These are phyloP conservation scores for Henckelia pumila DNA, from an alignment of 257 asterid species.

Conservation along the genomic window DNA sequence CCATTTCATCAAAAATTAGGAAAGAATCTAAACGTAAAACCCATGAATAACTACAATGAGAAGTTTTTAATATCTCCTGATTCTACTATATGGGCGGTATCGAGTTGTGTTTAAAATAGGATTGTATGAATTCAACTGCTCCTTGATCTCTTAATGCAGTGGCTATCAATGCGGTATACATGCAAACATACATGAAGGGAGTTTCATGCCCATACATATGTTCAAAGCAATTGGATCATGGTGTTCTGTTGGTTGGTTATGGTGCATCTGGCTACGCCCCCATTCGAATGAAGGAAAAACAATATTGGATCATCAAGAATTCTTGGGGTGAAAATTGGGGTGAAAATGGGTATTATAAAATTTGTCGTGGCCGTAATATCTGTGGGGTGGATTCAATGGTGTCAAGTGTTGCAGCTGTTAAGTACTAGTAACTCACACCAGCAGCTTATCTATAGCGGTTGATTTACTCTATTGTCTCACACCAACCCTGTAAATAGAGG, in stretches of 20 bases:
- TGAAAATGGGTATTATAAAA: constrained; percentile 61
- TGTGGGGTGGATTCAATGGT: constrained; percentile 94
- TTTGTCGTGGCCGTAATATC: constrained; percentile 43
- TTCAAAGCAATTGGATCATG: constrained; percentile 60
- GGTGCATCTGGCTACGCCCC: constrained; percentile 74
- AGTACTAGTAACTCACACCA: constrained; percentile 1
- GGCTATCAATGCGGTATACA: constrained; percentile 81
- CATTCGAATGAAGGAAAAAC: constrained; percentile 74
- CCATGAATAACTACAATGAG: too few species aligned
- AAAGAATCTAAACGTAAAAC: too few species aligned
- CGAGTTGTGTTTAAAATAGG: background rate
- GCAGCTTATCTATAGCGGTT: background rate
- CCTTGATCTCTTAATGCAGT: constrained; percentile 40
- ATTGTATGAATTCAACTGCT: background rate
- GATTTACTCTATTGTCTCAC: background rate
- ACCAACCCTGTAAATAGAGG: background rate
- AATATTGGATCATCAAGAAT: constrained; percentile 87
- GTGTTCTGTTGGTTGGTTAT: constrained; percentile 75
- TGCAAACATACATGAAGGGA: constrained; percentile 83
- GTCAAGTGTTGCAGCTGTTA: constrained; percentile 65
- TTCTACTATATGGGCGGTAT: too few species aligned
- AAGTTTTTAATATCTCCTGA: too few species aligned
- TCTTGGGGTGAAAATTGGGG: constrained; percentile 36
- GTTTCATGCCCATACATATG: constrained; percentile 88
- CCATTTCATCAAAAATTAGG: too few species aligned